Base-by-base conservation (phyloP, 192 early-diverging fungal species). In the Coemansia sp. region DNA sequence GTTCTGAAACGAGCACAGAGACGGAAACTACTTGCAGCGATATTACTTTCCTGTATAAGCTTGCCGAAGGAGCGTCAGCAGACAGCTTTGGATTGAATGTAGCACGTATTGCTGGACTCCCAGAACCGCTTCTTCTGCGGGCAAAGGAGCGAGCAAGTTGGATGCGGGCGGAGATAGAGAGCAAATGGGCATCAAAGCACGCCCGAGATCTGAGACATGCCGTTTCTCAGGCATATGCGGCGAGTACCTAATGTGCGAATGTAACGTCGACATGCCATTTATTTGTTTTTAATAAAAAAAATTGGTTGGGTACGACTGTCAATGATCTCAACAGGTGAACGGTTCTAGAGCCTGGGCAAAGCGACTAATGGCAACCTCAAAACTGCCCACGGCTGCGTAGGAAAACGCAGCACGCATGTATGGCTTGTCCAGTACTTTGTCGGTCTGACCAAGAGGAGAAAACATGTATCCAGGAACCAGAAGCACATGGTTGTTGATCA, bases 71-170 rank as follows among this genome's bases (percentile, higher is more conserved):
- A 8, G 90, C 86, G 1, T 97, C 93, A 61, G 87, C 88, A 15
- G 93, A 94, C 72, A 94, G 92, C 45, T 97, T 93, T 70, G 97
- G 97, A 31, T 93, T 99, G 88, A 98, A 98, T 68, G 95, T 98
- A 3, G 97, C 97, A 1, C 82, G 82, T 18, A 94, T 97, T 86
- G 97, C 96, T 0, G 93, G 94, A 8, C 84, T 99, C 6, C 94
- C 94, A 0, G 33, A 66, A 15, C 43, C 66, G 5, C 85, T 96
- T 55, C 84, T 97, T 15, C 81, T 85, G 15, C 66, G 85, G 12
- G 95, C 95, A 10, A 87, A 84, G 39, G 60, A 64, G 31, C 84
- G 89, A 26, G 92, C 94, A 0, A 75, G 73, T 7, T 74, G 87
- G 45, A 95, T 96, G 82, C 92, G 95, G 52, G 30, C 33, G 0